Conservation (phyloP, 2,329 filamentous ascomycete species). For the Colletotrichum sp. region DNA sequence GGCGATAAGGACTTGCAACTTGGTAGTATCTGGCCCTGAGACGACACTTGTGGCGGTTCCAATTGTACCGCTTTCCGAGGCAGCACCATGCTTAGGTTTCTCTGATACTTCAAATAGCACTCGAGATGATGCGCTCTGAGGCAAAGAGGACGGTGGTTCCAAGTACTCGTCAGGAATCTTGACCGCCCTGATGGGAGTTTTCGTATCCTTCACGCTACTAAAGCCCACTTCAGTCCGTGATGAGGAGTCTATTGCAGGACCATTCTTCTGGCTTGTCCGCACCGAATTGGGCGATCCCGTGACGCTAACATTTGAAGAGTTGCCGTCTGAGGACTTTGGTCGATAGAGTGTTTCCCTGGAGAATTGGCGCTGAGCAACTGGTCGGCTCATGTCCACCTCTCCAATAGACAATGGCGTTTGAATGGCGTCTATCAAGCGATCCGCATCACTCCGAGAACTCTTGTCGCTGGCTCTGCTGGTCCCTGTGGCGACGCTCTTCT, state of each 20-base stretch:
- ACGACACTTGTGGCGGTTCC: constrained; percentile 5
- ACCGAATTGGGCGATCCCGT: not conserved
- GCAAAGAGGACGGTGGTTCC: constrained; percentile 31
- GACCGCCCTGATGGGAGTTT: constrained; percentile 50
- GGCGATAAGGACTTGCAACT: constrained; percentile 75
- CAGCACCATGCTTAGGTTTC: not conserved
- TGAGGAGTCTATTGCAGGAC: constrained; percentile 17
- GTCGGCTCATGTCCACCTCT: not conserved
- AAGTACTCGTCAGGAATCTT: constrained; percentile 54
- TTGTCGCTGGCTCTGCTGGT: constrained; percentile 45
- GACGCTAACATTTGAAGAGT: not conserved
- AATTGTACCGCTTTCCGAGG: not conserved
- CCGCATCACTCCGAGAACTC: constrained; percentile 67
- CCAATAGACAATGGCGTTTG: constrained; percentile 58
- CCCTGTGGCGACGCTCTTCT: constrained; percentile 38
- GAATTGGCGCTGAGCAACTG: constrained; percentile 22
- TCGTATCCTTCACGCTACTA: constrained; percentile 46
- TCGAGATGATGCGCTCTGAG: constrained; percentile 37
- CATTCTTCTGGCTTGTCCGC: constrained; percentile 20
- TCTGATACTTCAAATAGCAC: constrained; percentile 43
- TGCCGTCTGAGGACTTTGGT: not conserved
- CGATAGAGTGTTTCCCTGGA: constrained; percentile 21
- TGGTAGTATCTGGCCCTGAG: constrained; percentile 26
- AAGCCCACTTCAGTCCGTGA: constrained; percentile 36
- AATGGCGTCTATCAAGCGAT: constrained; percentile 75